A percentile compares a stretch with the other conserved stretches of the same genome.
Evolutionary conservation across 169 alveolate species (phyloP).

Genomic region (Cryptosporidium ryanae): DNA sequence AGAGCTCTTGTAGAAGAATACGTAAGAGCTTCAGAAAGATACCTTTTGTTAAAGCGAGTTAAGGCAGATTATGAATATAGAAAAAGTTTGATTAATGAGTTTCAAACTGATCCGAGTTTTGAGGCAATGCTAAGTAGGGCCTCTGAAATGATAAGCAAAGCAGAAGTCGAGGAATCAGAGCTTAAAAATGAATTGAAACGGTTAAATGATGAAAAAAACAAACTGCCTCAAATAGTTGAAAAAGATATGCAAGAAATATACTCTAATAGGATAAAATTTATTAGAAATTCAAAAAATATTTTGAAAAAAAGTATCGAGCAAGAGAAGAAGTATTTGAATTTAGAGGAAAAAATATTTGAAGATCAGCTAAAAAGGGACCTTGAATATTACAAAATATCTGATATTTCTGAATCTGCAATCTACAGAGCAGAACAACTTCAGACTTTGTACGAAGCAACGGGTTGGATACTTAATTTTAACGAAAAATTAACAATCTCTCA

Average conservation of each 20-base stretch:
- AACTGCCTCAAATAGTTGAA: conserved; percentile 22
- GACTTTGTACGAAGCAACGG: conserved; percentile 20
- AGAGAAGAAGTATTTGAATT: conserved; percentile 20
- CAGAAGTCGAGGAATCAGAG: conserved; percentile 29
- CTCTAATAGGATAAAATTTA: conserved; percentile 33
- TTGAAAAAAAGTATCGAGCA: conserved; percentile 6
- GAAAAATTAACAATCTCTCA: conserved; percentile 38
- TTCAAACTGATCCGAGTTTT: conserved; percentile 53
- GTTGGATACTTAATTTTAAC: conserved; percentile 41
- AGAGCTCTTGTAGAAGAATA: conserved; percentile 57
- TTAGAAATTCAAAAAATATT: conserved; percentile 10
- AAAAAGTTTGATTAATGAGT: conserved; percentile 40
- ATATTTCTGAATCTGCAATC: conserved; percentile 36
- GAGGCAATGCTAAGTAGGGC: conserved; percentile 60
- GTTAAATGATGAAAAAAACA: conserved; percentile 7
- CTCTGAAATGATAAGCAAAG: conserved; percentile 47
- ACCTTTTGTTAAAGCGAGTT: conserved; percentile 37
- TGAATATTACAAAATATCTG: conserved; percentile 30
- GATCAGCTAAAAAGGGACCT: conserved; percentile 49
- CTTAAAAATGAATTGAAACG: conserved; percentile 9
- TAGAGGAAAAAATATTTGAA: conserved; percentile 43
- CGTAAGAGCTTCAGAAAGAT: conserved; percentile 50
- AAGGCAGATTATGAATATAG: conserved; percentile 65
- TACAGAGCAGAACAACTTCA: conserved; percentile 48
- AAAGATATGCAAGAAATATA: conserved; percentile 42